phyloP scores from a whole-genome alignment of 2,329 filamentous ascomycete genomes.

The Diaporthe batatas region DNA sequence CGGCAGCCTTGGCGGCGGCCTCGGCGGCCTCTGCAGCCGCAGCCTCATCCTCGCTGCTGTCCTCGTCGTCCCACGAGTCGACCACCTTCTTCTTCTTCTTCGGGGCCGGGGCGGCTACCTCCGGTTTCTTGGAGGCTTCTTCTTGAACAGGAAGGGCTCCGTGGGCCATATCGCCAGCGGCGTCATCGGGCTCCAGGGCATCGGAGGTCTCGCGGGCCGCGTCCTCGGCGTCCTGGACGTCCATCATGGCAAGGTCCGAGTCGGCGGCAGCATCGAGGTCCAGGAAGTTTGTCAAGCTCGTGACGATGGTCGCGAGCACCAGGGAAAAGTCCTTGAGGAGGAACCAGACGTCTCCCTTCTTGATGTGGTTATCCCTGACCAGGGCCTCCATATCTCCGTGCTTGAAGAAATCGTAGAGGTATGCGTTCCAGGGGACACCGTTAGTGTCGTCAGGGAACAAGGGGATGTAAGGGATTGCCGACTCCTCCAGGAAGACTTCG shows the following conservation, averaged over 20 bases:
- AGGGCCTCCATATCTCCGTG: conserved; percentile 75
- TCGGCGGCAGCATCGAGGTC: conserved; percentile 59
- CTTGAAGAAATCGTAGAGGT: conserved; percentile 82
- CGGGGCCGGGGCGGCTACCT: background rate
- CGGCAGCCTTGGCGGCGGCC: conserved; percentile 14
- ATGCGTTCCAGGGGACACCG: conserved; percentile 70
- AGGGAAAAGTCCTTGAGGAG: conserved; percentile 71
- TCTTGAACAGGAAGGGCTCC: background rate
- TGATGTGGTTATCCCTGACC: conserved; percentile 75
- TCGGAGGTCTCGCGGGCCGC: conserved; percentile 55
- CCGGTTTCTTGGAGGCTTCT: conserved; percentile 47
- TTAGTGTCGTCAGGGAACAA: conserved; percentile 68
- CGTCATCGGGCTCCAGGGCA: conserved; percentile 62
- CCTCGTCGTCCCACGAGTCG: conserved; percentile 62
- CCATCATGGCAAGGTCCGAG: conserved; percentile 59
- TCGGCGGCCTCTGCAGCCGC: conserved; percentile 32
- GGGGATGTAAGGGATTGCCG: conserved; percentile 77
- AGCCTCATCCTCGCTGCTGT: conserved; percentile 50
- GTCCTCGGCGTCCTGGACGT: conserved; percentile 56
- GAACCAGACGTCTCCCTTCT: conserved; percentile 78
- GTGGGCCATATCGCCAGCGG: conserved; percentile 6
- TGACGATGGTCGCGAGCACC: conserved; percentile 78
- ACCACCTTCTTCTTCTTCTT: conserved; percentile 51
- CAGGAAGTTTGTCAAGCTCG: conserved; percentile 70
- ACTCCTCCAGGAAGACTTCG: conserved; percentile 81